Evolutionary conservation across 495 filamentous ascomycete species (phyloP).

Genomic region (Apiosordaria backusii): DNA sequence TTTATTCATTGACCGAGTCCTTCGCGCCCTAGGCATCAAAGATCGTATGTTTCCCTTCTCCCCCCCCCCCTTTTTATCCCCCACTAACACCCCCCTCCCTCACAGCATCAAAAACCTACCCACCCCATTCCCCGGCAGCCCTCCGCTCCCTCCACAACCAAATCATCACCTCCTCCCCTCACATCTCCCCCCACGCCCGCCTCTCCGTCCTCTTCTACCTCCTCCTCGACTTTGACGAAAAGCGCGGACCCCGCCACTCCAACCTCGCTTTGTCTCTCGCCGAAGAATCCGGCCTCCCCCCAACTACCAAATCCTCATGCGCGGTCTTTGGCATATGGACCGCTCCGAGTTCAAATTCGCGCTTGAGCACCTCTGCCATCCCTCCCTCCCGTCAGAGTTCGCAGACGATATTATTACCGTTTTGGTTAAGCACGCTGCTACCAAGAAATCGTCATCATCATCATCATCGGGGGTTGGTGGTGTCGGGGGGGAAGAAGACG

Average conservation of each 20-base stretch:
- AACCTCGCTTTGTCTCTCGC: constrained; percentile 55
- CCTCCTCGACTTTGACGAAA: constrained; percentile 64
- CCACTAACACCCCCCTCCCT: neutral
- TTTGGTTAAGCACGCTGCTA: constrained; percentile 60
- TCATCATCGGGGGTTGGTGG: constrained; percentile 28
- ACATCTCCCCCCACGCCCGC: constrained; percentile 65
- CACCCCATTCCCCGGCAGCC: constrained; percentile 60
- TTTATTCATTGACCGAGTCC: constrained; percentile 71
- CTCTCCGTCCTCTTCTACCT: constrained; percentile 78
- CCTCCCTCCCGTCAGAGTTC: constrained; percentile 72
- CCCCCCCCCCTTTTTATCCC: neutral
- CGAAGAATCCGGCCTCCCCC: constrained; percentile 49
- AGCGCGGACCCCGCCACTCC: constrained; percentile 34
- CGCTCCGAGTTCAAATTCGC: constrained; percentile 65
- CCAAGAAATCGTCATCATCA: neutral
- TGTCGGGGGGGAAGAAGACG: constrained; percentile 33
- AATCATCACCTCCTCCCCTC: constrained; percentile 51
- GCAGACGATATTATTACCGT: constrained; percentile 72
- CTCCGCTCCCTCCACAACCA: constrained; percentile 62
- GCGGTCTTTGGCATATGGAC: constrained; percentile 79
- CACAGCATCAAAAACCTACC: constrained; percentile 61
- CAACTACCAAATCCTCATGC: constrained; percentile 71
- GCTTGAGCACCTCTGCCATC: constrained; percentile 68
- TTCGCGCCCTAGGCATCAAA: constrained; percentile 65
- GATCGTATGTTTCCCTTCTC: constrained; percentile 44